Conservation (phyloP, 1,139 yeast species). For the Pichia kudriavzevii region DNA sequence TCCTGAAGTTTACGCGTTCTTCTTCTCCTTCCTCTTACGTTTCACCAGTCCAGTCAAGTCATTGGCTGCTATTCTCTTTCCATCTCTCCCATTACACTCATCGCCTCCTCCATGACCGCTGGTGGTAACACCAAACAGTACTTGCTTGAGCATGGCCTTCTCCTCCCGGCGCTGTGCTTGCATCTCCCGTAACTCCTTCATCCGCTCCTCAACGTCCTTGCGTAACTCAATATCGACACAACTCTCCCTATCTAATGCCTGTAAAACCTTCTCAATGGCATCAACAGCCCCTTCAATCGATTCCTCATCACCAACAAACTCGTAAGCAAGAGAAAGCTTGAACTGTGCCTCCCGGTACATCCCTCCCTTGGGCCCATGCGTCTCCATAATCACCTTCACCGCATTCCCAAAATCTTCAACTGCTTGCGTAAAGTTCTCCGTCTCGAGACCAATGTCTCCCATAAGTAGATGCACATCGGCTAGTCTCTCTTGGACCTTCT, state of each 20-base stretch:
- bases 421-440: slow-evolving; percentile 76
- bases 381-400: slow-evolving; percentile 46
- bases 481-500: slow-evolving; percentile 37
- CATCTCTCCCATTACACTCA: too few relatives aligned
- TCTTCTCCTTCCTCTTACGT: slow-evolving; percentile 28
- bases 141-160: slow-evolving; percentile 52
- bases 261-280: slow-evolving; percentile 36
- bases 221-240: slow-evolving; percentile 45
- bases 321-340: slow-evolving; percentile 73
- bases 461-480: slow-evolving; percentile 73
- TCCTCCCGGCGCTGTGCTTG: slow-evolving; percentile 45
- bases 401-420: slow-evolving; percentile 56
- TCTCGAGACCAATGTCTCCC: slow-evolving; percentile 85
- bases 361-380: slow-evolving; percentile 48
- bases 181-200: slow-evolving; percentile 40
- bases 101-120: slow-evolving; percentile 8
- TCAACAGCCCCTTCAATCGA: slow-evolving; percentile 56
- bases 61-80: slow-evolving; percentile 32
- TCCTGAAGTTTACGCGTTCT: too few relatives aligned
- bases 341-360: slow-evolving; percentile 73
- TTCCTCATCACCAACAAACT: slow-evolving; percentile 50
- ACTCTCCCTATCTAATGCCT: slow-evolving; percentile 24
- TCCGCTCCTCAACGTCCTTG: slow-evolving; percentile 46
- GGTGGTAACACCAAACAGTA: slow-evolving; percentile 44
- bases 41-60: slow-evolving; percentile 53